These are phyloP conservation scores for Ramaria sp. DNA, from an alignment of 768 basidiomycete species.

Conservation along the genomic window DNA sequence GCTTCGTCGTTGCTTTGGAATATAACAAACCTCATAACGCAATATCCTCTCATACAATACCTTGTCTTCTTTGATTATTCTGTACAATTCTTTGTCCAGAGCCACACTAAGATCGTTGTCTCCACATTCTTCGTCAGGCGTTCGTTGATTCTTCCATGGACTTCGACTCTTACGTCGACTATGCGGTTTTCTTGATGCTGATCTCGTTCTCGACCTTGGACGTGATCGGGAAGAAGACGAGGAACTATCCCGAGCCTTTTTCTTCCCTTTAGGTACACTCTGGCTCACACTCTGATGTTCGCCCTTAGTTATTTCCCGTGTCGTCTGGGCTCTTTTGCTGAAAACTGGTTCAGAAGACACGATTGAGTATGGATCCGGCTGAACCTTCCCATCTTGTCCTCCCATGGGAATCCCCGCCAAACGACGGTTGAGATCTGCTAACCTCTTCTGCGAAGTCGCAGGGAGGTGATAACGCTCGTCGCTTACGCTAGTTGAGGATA, in stretches of 20 bases:
- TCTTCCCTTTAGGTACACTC: background rate
- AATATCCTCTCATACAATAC: conserved; percentile 45
- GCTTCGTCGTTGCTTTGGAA: background rate
- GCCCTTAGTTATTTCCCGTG: background rate
- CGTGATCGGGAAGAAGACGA: conserved; percentile 13
- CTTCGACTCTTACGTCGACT: background rate
- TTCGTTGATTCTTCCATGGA: conserved; percentile 4
- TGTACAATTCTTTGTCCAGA: conserved; percentile 32
- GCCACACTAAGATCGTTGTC: conserved; percentile 12
- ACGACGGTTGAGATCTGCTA: background rate
- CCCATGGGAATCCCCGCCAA: background rate
- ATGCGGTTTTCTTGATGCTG: conserved; percentile 13
- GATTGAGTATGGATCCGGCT: background rate
- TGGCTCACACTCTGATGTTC: background rate
- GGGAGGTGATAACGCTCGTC: background rate
- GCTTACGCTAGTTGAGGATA: conserved; percentile 2
- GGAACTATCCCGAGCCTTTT: background rate
- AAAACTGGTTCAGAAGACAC: background rate
- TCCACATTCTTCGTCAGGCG: conserved; percentile 9
- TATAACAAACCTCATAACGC: conserved; percentile 47
- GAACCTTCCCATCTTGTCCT: background rate
- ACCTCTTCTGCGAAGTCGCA: background rate
- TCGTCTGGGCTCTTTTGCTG: too few species aligned
- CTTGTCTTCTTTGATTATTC: conserved; percentile 31
- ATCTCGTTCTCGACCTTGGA: conserved; percentile 27